Evolutionary conservation across 1,284 basidiomycete species (phyloP), one percentile per base, ranked within the genome.

Genomic region (Tylopilus sp.): DNA sequence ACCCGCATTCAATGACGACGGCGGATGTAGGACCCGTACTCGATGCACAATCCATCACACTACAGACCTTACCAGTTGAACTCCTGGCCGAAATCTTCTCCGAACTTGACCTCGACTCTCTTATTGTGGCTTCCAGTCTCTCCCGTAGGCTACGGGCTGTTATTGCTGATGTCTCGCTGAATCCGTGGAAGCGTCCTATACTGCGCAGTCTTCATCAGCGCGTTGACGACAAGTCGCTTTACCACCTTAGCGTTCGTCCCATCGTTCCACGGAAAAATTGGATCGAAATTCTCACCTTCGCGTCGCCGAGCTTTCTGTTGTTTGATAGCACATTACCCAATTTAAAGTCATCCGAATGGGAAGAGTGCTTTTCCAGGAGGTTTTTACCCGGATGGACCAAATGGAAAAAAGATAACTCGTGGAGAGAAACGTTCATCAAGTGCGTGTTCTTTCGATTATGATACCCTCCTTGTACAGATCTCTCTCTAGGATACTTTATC

Each of bases 131-230:
- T 52, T 79, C 84, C 10, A 74, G 77, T 53, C 68, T 87, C 26
- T 87, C 84, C 3, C 75, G 73, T 48, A 71, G 76, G 39, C 68
- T 88, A 13, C 72, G 74, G 37, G 63, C 68, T 43, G 74, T 89
- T 31, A 71, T 75, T 21, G 78, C 82, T 2, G 85, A 88, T 55
- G 56, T 76, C 7, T 72, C 77, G 5, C 67, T 89, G 40, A 89
- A 89, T 60, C 84, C 83, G 18, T 89, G 87, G 86, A 75, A 84
- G 49, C 69, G 65, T 12, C 82, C 86, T 5, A 86, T 89, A 54
- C 65, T 80, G 11, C 75, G 76, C 26, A 79, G 73, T 57, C 71
- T 89, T 18, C 67, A 60, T 23, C 62, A 65, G n/a, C 59, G 66
- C 18, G 56, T 62, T 19, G 84, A 84, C 55, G 78, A 82, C 46